phyloP scores from a whole-genome alignment of 2,329 filamentous ascomycete genomes.

The Ophiobolus disseminans region DNA sequence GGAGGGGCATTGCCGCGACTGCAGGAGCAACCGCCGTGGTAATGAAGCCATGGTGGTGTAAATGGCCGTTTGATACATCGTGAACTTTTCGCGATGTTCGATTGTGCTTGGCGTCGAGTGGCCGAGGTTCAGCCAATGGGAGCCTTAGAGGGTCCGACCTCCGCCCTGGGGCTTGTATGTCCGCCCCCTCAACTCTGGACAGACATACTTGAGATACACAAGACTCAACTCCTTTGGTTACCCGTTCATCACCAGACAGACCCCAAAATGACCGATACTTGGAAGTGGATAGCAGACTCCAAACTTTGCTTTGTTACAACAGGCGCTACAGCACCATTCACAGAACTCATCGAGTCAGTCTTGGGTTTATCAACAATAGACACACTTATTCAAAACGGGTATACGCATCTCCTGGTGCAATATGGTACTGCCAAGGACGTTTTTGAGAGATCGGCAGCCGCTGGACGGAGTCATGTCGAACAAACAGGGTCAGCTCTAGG shows the following conservation, averaged over 20 bases:
- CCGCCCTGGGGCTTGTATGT: constrained; percentile 16
- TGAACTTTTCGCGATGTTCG: constrained; percentile 42
- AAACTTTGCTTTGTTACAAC: constrained; percentile 83
- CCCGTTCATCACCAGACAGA: background rate
- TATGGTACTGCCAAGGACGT: constrained; percentile 72
- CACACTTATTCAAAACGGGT: constrained; percentile 65
- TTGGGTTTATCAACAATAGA: constrained; percentile 68
- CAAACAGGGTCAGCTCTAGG: constrained; percentile 14
- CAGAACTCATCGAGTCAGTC: constrained; percentile 70
- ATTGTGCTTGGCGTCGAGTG: constrained; percentile 32
- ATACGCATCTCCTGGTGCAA: constrained; percentile 78
- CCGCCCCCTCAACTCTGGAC: background rate
- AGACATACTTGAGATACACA: background rate
- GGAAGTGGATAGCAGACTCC: constrained; percentile 28
- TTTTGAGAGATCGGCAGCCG: constrained; percentile 52
- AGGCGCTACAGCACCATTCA: constrained; percentile 88
- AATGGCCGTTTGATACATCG: constrained; percentile 22
- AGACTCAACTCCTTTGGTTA: background rate
- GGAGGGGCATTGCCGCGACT: constrained; percentile 38
- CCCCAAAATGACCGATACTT: constrained; percentile 23
- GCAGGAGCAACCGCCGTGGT: constrained; percentile 41
- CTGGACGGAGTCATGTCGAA: constrained; percentile 22
- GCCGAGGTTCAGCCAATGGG: constrained; percentile 27
- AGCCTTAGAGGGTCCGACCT: constrained; percentile 28
- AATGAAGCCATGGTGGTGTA: constrained; percentile 45